Percentiles rank a stretch among this genome's conserved stretches.
These are phyloP conservation scores for Stachybotrys chlorohalonatus DNA, from an alignment of 2,329 filamentous ascomycete species.

Conservation along the genomic window DNA sequence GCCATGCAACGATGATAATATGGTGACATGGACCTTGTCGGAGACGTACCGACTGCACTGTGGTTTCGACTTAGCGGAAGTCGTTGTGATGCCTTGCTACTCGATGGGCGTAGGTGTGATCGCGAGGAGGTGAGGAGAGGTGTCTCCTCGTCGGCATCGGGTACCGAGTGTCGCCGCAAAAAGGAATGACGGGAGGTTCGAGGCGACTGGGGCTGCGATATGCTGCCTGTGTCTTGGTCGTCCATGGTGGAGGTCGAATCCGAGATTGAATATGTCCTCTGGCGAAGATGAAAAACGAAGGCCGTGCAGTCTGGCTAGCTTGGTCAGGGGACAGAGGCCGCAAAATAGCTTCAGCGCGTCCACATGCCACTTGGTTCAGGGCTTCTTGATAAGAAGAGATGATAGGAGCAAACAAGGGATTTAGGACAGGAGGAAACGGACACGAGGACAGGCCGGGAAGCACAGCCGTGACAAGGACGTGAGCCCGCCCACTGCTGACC, in stretches of 20 bases:
- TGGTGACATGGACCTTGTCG: background rate
- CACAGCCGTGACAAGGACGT: background rate
- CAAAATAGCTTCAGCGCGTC: too few relatives aligned
- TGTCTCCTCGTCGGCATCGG: conserved; percentile 33
- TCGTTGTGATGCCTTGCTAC: conserved; percentile 8
- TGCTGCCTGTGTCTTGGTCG: conserved; percentile 10
- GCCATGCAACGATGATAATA: background rate
- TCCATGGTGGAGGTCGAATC: conserved; percentile 15
- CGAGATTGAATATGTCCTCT: background rate
- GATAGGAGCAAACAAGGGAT: background rate
- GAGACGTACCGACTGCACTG: conserved; percentile 30
- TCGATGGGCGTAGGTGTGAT: conserved; percentile 32
- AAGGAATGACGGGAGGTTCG: conserved; percentile 17
- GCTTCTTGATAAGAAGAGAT: background rate
- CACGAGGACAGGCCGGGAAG: background rate
- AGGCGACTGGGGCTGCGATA: conserved; percentile 24
- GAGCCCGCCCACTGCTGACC: background rate
- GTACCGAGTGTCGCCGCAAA: conserved; percentile 15
- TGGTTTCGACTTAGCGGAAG: conserved; percentile 27
- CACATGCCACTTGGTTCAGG: too few relatives aligned
- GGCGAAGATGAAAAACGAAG: background rate
- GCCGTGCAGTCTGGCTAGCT: too few relatives aligned
- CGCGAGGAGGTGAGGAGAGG: conserved; percentile 30
- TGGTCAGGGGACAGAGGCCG: too few relatives aligned
- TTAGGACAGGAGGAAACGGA: background rate